Evolutionary conservation across 441 rosid species (phyloP), one percentile per base, ranked within the genome.

Genomic region (Omphalea diandra): DNA sequence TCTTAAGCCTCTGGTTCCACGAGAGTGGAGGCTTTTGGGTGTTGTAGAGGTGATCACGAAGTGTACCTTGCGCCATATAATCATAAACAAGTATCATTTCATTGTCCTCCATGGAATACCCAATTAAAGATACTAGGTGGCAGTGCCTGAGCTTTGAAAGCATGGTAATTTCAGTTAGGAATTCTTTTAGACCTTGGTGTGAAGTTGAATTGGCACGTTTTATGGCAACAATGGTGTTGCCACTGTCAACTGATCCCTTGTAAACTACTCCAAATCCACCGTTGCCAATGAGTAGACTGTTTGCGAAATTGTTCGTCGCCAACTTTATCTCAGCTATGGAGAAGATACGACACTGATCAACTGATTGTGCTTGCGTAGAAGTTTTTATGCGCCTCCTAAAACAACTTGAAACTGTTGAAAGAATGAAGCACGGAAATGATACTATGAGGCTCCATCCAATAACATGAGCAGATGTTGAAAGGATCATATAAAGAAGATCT

Each of bases 41-140:
- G 60, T 86, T 88, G 86, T 90, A 92, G 38, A 91, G 90, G 82
- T 92, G 96, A 83, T 90, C 96, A 15, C 93, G 81, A 67, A 92
- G 80, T 3, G 97, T 87, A 41, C 98, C 98, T 17, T 90, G 72
- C 69, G 96, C 96, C 97, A 91, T 90, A 83, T 87, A 86, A 68
- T 90, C n/a, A n/a, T n/a, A n/a, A n/a, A n/a, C 98, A 24, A 92
- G 87, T 73, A 92, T 90, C 98, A 92, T 92, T 65, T 93, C 98
- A 18, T 86, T 80, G 67, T 87, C 83, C 71, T 93, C 93, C 64
- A 81, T 85, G 74, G 92, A 89, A 69, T 88, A 93, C 24, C 98
- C 97, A n/a, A 92, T 86, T 68, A 90, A 67, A 0, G 97, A 88
- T 41, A 92, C 95, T n/a, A 92, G 88, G 69, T 92, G 95, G 70